Conservation (phyloP, 768 basidiomycete genomes). For the Tulasnella calospora region DNA sequence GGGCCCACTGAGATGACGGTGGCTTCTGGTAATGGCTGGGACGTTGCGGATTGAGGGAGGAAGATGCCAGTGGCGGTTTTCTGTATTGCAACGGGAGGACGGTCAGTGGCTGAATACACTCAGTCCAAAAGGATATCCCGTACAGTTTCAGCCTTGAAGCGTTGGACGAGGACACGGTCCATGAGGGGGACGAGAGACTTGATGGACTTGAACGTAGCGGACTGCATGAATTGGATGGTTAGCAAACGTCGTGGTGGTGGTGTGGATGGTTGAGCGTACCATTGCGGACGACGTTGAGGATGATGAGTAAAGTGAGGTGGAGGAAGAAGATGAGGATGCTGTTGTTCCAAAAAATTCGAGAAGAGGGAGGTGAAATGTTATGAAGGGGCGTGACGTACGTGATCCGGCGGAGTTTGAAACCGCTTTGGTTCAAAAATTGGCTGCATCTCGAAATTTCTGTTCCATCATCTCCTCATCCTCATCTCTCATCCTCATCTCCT, state of each 20-base stretch:
- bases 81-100: slow-evolving; percentile 43
- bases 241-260: slow-evolving; percentile 1
- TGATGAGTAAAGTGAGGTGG: background rate
- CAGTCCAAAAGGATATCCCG: slow-evolving; percentile 32
- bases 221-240: slow-evolving; percentile 12
- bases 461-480: background rate
- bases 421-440: background rate
- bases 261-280: slow-evolving; percentile 21
- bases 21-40: slow-evolving; percentile 86
- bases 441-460: slow-evolving; percentile 21
- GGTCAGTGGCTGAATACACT: background rate
- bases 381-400: slow-evolving; percentile 9
- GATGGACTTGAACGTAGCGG: slow-evolving; percentile 96
- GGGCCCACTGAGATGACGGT: slow-evolving; percentile 95
- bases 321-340: background rate
- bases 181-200: slow-evolving; percentile 83
- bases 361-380: slow-evolving; percentile 11
- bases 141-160: slow-evolving; percentile 95
- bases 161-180: slow-evolving; percentile 94
- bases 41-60: slow-evolving; percentile 86
- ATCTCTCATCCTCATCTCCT: background rate
- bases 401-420: slow-evolving; percentile 7
- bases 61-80: slow-evolving; percentile 98
- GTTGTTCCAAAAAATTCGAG: slow-evolving; percentile 27
- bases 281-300: slow-evolving; percentile 18